Conservation (phyloP, 2,329 filamentous ascomycete species). For the Grosmannia penicillata region DNA sequence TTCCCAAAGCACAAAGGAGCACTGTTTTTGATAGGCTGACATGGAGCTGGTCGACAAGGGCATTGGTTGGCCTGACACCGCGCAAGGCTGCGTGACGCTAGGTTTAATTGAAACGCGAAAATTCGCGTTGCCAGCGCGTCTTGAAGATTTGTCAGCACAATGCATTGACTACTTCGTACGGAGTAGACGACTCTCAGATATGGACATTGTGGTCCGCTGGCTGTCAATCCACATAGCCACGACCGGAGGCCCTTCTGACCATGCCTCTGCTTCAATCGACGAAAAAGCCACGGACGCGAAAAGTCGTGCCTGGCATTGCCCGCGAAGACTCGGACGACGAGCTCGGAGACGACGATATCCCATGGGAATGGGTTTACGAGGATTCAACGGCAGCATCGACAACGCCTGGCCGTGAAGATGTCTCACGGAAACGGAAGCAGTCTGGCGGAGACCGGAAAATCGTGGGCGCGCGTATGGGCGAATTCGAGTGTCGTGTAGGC, state of each 20-base stretch:
- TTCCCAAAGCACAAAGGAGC: not conserved
- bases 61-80: too few relatives aligned
- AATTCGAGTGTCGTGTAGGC: conserved; percentile 66
- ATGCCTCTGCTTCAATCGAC: conserved; percentile 9
- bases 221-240: not conserved
- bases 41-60: too few relatives aligned
- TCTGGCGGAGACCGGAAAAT: conserved; percentile 33
- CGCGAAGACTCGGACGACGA: conserved; percentile 84
- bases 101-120: conserved; percentile 8
- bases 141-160: not conserved
- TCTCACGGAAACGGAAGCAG: conserved; percentile 24
- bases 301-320: conserved; percentile 36
- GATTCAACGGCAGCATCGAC: too few relatives aligned
- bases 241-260: not conserved
- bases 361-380: conserved; percentile 71
- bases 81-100: too few relatives aligned
- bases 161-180: not conserved
- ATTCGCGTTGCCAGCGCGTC: conserved; percentile 3
- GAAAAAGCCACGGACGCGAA: conserved; percentile 5
- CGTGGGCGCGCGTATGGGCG: conserved; percentile 68
- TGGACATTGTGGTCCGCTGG: too few relatives aligned
- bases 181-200: too few relatives aligned
- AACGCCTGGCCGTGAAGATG: too few relatives aligned
- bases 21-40: not conserved
- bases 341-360: conserved; percentile 53